These are phyloP conservation scores for Croton setiger DNA, from an alignment of 441 rosid species.

Conservation along the genomic window DNA sequence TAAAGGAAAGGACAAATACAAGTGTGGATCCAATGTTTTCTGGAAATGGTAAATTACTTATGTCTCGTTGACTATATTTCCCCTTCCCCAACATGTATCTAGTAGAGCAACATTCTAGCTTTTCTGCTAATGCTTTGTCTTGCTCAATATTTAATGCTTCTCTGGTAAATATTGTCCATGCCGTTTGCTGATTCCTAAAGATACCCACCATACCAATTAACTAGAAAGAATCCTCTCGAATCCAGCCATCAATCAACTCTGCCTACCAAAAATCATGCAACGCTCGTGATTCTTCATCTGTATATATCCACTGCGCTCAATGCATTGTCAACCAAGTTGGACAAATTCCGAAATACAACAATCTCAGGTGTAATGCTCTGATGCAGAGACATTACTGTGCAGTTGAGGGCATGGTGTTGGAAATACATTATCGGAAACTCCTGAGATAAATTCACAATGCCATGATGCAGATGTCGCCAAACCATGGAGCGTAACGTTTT, in stretches of 20 bases:
- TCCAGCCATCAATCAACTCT: too few relatives aligned
- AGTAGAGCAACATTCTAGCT: slow-evolving; percentile 17
- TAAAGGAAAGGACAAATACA: slow-evolving; percentile 87
- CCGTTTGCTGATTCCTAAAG: too few relatives aligned
- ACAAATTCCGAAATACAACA: too few relatives aligned
- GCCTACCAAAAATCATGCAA: background rate
- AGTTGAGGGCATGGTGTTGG: slow-evolving; percentile 69
- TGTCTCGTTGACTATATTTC: slow-evolving; percentile 2
- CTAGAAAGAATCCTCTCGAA: slow-evolving; percentile 2
- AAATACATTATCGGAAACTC: slow-evolving; percentile 45
- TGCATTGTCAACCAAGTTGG: too few relatives aligned
- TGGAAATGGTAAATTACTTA: slow-evolving; percentile 99
- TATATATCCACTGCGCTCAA: too few relatives aligned
- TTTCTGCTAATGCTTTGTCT: background rate
- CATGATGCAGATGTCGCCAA: slow-evolving; percentile 43
- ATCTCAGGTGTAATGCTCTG: slow-evolving; percentile 35
- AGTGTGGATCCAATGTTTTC: slow-evolving; percentile 97
- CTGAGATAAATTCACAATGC: slow-evolving; percentile 80
- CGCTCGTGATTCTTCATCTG: slow-evolving; percentile 2
- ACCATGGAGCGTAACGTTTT: slow-evolving; percentile 61
- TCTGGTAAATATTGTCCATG: too few relatives aligned
- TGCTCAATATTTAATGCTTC: background rate
- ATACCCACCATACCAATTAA: too few relatives aligned
- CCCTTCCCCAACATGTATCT: slow-evolving; percentile 28
- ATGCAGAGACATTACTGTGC: slow-evolving; percentile 38